These are phyloP conservation scores for Leptodontidium sp. DNA, from an alignment of 2,329 filamentous ascomycete species.

Conservation along the genomic window DNA sequence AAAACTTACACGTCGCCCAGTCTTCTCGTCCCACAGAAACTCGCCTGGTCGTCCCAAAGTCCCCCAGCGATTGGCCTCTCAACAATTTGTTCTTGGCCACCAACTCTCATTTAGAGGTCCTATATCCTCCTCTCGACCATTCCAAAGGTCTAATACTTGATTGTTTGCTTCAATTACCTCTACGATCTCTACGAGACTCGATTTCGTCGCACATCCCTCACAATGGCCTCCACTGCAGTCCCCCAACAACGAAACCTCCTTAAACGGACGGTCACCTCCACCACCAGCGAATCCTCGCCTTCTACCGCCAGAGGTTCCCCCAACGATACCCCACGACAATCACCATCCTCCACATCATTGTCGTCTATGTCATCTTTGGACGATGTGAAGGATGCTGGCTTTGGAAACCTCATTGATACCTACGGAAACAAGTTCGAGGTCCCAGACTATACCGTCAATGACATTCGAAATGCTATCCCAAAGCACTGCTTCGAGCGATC, in stretches of 20 bases:
- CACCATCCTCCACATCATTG: constrained; percentile 87
- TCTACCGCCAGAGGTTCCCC: constrained; percentile 66
- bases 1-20: constrained; percentile 27
- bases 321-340: constrained; percentile 65
- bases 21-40: constrained; percentile 21
- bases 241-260: constrained; percentile 37
- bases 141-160: constrained; percentile 12
- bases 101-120: constrained; percentile 14
- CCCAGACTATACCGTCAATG: constrained; percentile 96
- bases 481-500: constrained; percentile 97
- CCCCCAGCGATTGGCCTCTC: constrained; percentile 16
- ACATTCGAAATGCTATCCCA: constrained; percentile 95
- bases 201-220: constrained; percentile 18
- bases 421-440: constrained; percentile 95
- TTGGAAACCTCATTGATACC: constrained; percentile 81
- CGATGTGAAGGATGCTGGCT: constrained; percentile 53
- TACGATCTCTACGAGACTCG: neutral
- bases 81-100: constrained; percentile 32
- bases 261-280: constrained; percentile 42
- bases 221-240: constrained; percentile 47
- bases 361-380: constrained; percentile 82
- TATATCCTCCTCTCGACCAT: neutral
- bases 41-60: constrained; percentile 8
- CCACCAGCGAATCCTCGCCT: constrained; percentile 50
- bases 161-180: constrained; percentile 3